These are phyloP conservation scores for Elsinoe perseae DNA, from an alignment of 2,329 filamentous ascomycete species.

Conservation along the genomic window DNA sequence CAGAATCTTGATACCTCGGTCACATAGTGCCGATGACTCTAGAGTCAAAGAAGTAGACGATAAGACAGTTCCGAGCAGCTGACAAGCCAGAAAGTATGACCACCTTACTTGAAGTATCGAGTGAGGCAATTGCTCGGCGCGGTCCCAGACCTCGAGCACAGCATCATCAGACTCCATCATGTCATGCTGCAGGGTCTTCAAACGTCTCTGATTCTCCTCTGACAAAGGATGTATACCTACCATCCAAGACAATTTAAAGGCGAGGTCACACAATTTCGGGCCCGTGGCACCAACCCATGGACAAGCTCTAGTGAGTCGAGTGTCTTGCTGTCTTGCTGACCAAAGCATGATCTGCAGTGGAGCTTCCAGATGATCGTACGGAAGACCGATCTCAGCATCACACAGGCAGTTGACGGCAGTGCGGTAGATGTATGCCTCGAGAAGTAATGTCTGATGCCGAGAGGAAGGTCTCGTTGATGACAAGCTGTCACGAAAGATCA, in stretches of 20 bases:
- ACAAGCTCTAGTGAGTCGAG: neutral
- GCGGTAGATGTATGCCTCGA: conserved; percentile 22
- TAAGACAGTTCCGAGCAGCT: neutral
- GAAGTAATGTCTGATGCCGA: conserved; percentile 19
- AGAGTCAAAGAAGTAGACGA: neutral
- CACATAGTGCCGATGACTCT: neutral
- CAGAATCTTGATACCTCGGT: neutral
- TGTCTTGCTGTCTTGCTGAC: neutral
- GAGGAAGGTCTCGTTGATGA: neutral
- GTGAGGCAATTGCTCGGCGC: neutral
- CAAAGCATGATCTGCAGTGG: neutral
- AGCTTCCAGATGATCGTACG: conserved; percentile 14
- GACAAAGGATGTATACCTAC: neutral
- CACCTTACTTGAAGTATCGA: neutral
- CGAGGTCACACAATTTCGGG: neutral
- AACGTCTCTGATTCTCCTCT: neutral
- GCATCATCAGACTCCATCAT: neutral
- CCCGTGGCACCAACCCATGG: conserved; percentile 16
- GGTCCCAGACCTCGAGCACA: neutral
- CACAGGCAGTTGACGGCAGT: conserved; percentile 20
- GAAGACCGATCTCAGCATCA: conserved; percentile 17
- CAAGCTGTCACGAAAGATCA: conserved; percentile 16
- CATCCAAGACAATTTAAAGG: conserved; percentile 15
- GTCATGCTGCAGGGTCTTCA: neutral
- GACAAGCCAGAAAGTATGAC: neutral